Conservation (phyloP, 2,329 filamentous ascomycete species). For the Pyrenophora teres region DNA sequence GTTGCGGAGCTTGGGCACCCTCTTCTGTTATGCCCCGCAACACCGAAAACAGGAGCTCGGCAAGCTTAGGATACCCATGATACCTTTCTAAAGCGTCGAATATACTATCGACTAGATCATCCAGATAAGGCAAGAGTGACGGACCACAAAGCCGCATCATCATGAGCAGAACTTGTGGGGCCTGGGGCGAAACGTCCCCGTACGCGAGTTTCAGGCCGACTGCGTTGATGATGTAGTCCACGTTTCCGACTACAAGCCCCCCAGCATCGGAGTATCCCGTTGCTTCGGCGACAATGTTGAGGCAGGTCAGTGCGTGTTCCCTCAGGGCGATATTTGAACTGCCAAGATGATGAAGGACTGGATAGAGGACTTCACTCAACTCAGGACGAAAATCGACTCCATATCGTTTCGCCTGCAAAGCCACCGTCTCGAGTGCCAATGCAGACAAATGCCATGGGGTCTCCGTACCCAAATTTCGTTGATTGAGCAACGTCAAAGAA, state of each 20-base stretch:
- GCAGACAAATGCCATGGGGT: constrained; percentile 75
- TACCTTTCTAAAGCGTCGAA: constrained; percentile 94
- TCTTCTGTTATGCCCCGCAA: constrained; percentile 83
- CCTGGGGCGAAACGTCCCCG: constrained; percentile 88
- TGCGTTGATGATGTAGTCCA: constrained; percentile 95
- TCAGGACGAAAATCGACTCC: constrained; percentile 76
- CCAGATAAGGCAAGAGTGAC: constrained; percentile 80
- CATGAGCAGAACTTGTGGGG: constrained; percentile 89
- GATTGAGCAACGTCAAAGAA: constrained; percentile 65
- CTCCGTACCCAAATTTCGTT: constrained; percentile 42
- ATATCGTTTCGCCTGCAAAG: constrained; percentile 72
- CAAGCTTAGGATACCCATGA: constrained; percentile 86
- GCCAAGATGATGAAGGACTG: constrained; percentile 84
- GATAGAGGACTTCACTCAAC: constrained; percentile 88
- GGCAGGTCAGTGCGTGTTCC: constrained; percentile 77
- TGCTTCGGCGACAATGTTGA: constrained; percentile 77
- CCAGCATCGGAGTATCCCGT: constrained; percentile 78
- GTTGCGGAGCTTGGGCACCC: constrained; percentile 64
- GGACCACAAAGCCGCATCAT: constrained; percentile 89
- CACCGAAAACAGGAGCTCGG: constrained; percentile 82
- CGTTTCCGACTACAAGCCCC: constrained; percentile 84
- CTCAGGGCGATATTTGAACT: constrained; percentile 71
- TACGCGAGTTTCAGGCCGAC: constrained; percentile 87
- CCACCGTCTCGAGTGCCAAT: constrained; percentile 78
- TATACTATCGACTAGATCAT: constrained; percentile 88